These are phyloP conservation scores for Pharnaceum exiguum DNA, from an alignment of 148 eudicot genomes.

Conservation along the genomic window DNA sequence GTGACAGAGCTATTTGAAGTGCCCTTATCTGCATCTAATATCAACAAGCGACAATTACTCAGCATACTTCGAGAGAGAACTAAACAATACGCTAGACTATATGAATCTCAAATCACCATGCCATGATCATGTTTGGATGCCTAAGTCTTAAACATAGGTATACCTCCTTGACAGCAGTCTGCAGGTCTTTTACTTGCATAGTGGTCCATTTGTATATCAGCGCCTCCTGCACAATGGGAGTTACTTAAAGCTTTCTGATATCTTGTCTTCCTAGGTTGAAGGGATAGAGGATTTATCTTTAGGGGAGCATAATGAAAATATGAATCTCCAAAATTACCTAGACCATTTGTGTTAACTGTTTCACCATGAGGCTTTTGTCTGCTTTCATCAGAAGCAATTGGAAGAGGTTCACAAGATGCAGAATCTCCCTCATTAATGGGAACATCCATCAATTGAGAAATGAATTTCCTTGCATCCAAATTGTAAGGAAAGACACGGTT, in stretches of 20 bases:
- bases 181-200: slow-evolving; percentile 52
- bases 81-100: neutral
- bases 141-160: neutral
- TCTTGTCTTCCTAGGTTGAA: slow-evolving; percentile 26
- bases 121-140: neutral
- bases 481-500: slow-evolving; percentile 53
- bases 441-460: slow-evolving; percentile 56
- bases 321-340: slow-evolving; percentile 25
- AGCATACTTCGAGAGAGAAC: neutral
- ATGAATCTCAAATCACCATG: slow-evolving; percentile 5
- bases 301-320: neutral
- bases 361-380: slow-evolving; percentile 20
- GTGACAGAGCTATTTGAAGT: slow-evolving; percentile 23
- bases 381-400: slow-evolving; percentile 24
- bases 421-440: slow-evolving; percentile 37
- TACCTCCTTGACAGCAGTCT: slow-evolving; percentile 51
- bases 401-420: slow-evolving; percentile 23
- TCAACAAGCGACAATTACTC: slow-evolving; percentile 6
- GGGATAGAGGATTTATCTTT: neutral
- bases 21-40: slow-evolving; percentile 29
- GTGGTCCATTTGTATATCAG: slow-evolving; percentile 21
- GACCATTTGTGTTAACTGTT: slow-evolving; percentile 17
- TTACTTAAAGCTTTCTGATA: slow-evolving; percentile 6
- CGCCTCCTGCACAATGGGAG: slow-evolving; percentile 17
- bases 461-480: slow-evolving; percentile 81